Base-by-base conservation (phyloP, 2,329 filamentous ascomycete genomes). In the Septoria petroselini region DNA sequence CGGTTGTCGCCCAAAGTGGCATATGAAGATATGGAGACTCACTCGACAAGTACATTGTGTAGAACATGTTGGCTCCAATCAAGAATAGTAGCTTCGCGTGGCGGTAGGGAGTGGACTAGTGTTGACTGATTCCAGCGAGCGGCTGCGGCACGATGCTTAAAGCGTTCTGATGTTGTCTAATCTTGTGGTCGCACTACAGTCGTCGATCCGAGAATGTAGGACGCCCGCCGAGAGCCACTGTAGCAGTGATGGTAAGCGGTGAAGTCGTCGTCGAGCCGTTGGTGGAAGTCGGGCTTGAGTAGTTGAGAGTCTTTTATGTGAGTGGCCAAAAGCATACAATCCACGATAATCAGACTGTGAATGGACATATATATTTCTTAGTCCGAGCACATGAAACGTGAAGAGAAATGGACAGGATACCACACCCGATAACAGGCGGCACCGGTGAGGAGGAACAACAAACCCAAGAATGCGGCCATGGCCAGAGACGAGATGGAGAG, bases 41-140 rank as follows among this genome's bases (percentile, higher is more conserved):
- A 76, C 71, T 72, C 66, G 70, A 79, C 75, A 80, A 76, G 77
- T 78, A 80, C 74, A 77, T 77, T 34, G 66, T 65, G 60, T 70
- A 68, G 59, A 67, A 70, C 67, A 67, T 67, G 54, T 41, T 65
- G 57, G 57, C 58, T 58, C 52, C 55, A 59, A 58, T 53, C 45
- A 48, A 45, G 40, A 25, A 31, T 11, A 27, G 43, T 6, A 43
- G 44, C 41, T 51, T 53, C 47, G 53, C 41, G 56, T 54, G 56
- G 54, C 56, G 41, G 54, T 53, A 42, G 46, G 41, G 41, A 55
- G 19, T 40, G 27, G 45, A 50, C 53, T 58, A 53, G 45, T 54
- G 55, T 57, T 50, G 54, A 58, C 42, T 52, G 34, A 40, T 54
- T 53, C 55, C 52, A 55, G 44, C 51, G 53, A 56, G 53, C 58